These are phyloP conservation scores for Gliomastix tumulicola DNA, from an alignment of 2,329 filamentous ascomycete species.

Conservation along the genomic window DNA sequence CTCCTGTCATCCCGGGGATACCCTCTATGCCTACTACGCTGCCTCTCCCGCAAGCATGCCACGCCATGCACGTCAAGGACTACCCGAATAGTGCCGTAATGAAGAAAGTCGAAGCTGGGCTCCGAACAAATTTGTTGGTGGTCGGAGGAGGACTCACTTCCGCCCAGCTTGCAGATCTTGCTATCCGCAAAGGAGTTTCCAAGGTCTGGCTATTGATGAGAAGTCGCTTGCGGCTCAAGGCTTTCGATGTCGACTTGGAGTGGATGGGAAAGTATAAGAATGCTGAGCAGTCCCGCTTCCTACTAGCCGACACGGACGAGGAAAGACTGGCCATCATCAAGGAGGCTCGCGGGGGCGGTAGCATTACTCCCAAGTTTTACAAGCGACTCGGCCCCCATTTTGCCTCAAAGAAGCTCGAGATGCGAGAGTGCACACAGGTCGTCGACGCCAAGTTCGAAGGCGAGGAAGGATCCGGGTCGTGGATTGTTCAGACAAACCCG, in stretches of 20 bases:
- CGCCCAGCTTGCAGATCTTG: constrained; percentile 64
- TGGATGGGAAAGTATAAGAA: constrained; percentile 85
- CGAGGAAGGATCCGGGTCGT: constrained; percentile 22
- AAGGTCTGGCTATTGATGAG: constrained; percentile 69
- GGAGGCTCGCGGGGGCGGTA: constrained; percentile 66
- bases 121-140: constrained; percentile 58
- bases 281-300: constrained; percentile 68
- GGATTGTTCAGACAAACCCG: constrained; percentile 44
- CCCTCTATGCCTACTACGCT: constrained; percentile 19
- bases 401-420: constrained; percentile 38
- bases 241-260: constrained; percentile 68
- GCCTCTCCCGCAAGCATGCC: constrained; percentile 40
- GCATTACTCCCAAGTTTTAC: constrained; percentile 61
- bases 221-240: constrained; percentile 53
- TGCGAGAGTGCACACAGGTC: constrained; percentile 54
- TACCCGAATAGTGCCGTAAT: constrained; percentile 49
- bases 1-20: constrained; percentile 38
- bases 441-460: constrained; percentile 35
- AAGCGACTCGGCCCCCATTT: constrained; percentile 59
- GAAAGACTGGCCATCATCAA: constrained; percentile 61
- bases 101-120: constrained; percentile 40
- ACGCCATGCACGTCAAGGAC: constrained; percentile 56
- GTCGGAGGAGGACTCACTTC: constrained; percentile 72
- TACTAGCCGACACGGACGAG: constrained; percentile 65
- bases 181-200: constrained; percentile 54